Conservation (phyloP, 257 asterid species). For the Primulina eburnea region DNA sequence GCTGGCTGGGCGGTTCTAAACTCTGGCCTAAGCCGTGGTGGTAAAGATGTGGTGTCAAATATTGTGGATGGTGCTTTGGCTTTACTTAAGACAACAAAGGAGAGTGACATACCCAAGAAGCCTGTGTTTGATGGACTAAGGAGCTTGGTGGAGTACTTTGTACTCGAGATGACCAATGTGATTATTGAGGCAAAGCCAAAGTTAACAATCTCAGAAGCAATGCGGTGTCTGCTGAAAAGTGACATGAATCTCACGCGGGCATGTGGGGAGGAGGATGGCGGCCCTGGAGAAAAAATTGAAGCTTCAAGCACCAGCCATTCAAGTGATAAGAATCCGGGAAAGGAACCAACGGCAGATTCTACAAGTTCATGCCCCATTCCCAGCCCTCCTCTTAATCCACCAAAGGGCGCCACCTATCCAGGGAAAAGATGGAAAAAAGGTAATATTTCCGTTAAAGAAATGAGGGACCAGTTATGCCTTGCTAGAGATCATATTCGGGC, state of each 20-base stretch:
- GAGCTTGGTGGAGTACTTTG: constrained; percentile 52
- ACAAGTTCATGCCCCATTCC: constrained; percentile 20
- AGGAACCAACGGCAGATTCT: constrained; percentile 3
- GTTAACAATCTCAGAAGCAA: constrained; percentile 55
- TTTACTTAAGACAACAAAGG: constrained; percentile 40
- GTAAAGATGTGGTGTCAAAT: constrained; percentile 57
- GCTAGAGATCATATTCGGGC: constrained; percentile 26
- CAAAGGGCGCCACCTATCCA: constrained; percentile 24
- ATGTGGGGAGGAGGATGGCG: constrained; percentile 36
- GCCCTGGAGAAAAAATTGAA: too few species aligned
- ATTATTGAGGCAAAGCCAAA: constrained; percentile 60
- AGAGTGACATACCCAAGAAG: constrained; percentile 27
- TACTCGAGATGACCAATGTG: constrained; percentile 73
- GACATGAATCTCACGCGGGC: constrained; percentile 66
- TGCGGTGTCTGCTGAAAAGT: constrained; percentile 61
- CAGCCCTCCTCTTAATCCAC: constrained; percentile 22
- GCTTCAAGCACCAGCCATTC: constrained; percentile 28
- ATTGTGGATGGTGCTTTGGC: constrained; percentile 63
- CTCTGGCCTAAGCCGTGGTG: constrained; percentile 56
- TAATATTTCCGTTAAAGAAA: constrained; percentile 32
- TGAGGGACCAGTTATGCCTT: constrained; percentile 33
- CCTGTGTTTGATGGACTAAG: constrained; percentile 44
- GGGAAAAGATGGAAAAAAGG: constrained; percentile 29
- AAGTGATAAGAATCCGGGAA: constrained; percentile 27
- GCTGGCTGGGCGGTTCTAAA: constrained; percentile 63